These are phyloP conservation scores for Lasiodiplodia theobromae DNA, from an alignment of 2,329 filamentous ascomycete genomes.

Conservation along the genomic window DNA sequence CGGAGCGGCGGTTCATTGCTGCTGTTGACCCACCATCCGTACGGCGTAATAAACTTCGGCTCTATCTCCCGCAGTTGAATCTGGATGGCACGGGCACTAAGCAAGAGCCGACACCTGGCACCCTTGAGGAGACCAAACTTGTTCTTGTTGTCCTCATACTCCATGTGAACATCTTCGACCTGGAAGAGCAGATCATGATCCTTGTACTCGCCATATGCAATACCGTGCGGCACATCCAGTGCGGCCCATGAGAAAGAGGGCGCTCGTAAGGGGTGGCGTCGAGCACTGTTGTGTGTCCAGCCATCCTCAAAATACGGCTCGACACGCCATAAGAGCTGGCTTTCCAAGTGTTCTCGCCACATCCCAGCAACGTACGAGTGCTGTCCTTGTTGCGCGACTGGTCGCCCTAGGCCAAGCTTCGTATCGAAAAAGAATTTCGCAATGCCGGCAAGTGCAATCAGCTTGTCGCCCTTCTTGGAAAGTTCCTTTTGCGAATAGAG, in stretches of 20 bases:
- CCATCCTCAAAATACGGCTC: conserved; percentile 20
- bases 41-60: neutral
- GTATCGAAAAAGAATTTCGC: conserved; percentile 19
- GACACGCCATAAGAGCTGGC: conserved; percentile 31
- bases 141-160: conserved; percentile 20
- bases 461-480: conserved; percentile 31
- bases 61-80: conserved; percentile 29
- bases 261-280: conserved; percentile 21
- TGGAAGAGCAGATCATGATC: conserved; percentile 30
- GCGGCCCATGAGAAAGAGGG: conserved; percentile 38
- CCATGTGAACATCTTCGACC: conserved; percentile 29
- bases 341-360: conserved; percentile 33
- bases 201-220: conserved; percentile 33
- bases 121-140: conserved; percentile 32
- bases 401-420: conserved; percentile 31
- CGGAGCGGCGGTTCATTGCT: neutral
- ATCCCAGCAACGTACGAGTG: conserved; percentile 33
- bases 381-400: neutral
- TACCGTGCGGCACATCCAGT: conserved; percentile 31
- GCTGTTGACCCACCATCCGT: neutral
- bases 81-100: neutral
- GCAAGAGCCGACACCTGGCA: conserved; percentile 21
- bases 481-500: conserved; percentile 32
- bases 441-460: conserved; percentile 35
- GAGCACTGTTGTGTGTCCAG: conserved; percentile 13